Evolutionary conservation across 345 rosid genomes (phyloP).

Genomic region (Dipteronia sinensis): DNA sequence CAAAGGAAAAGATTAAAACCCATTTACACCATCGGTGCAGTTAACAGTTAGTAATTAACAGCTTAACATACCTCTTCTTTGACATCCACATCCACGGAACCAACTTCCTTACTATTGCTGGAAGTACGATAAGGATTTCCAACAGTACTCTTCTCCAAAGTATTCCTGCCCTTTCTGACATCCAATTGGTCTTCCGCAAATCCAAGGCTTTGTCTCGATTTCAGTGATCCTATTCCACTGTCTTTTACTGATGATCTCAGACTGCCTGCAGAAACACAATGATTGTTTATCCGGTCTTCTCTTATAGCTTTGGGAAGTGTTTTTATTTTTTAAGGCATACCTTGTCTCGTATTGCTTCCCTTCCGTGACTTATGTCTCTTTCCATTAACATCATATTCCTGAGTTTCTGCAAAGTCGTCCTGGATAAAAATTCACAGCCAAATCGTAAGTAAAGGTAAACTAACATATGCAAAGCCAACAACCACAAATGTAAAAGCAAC

Average conservation of each 20-base stretch:
- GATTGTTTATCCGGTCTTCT: too few species aligned
- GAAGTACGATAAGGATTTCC: conserved; percentile 24
- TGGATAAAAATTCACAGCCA: conserved; percentile 30
- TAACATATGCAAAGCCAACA: background rate
- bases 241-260: too few species aligned
- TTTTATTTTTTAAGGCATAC: conserved; percentile 30
- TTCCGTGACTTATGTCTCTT: conserved; percentile 50
- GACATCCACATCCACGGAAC: conserved; percentile 38
- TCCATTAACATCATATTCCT: conserved; percentile 51
- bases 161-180: too few species aligned
- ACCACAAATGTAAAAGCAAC: background rate
- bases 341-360: conserved; percentile 37
- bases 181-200: too few species aligned
- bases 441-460: background rate
- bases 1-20: conserved; percentile 21
- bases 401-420: conserved; percentile 80
- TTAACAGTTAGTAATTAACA: conserved; percentile 13
- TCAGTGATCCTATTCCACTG: too few species aligned
- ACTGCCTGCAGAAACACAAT: too few species aligned
- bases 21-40: background rate
- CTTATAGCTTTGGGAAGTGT: background rate
- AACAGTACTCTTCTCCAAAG: conserved; percentile 20
- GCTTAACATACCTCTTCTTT: conserved; percentile 49
- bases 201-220: too few species aligned
- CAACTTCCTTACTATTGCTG: conserved; percentile 30